These are phyloP conservation scores for Coemansia erecta DNA, from an alignment of 192 early-diverging fungal genomes.

Conservation along the genomic window DNA sequence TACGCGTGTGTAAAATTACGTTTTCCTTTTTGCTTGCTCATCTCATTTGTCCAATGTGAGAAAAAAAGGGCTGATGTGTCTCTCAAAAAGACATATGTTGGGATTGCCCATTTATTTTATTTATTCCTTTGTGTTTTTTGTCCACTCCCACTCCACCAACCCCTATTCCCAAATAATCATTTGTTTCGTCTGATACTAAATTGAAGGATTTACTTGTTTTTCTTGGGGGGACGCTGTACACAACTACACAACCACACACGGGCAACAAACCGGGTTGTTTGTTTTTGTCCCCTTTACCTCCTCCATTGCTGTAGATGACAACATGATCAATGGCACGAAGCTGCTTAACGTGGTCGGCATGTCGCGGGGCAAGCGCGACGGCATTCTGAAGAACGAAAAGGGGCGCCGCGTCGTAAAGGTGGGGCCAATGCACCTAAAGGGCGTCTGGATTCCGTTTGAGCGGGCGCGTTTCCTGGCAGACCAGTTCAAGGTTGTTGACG, in stretches of 20 bases:
- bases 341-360: constrained; percentile 83
- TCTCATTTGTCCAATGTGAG: constrained; percentile 1
- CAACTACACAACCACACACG: background rate
- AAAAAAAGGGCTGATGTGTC: too few relatives aligned
- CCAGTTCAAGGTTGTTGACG: constrained; percentile 72
- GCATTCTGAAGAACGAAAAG: constrained; percentile 85
- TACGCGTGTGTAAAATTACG: too few relatives aligned
- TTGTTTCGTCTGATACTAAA: background rate
- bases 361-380: constrained; percentile 83
- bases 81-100: background rate
- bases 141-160: background rate
- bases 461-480: constrained; percentile 64
- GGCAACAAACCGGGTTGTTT: constrained; percentile 6
- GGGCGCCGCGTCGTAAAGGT: constrained; percentile 82
- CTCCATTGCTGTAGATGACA: constrained; percentile 60
- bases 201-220: constrained; percentile 4
- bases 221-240: background rate
- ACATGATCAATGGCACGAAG: constrained; percentile 87
- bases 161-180: background rate
- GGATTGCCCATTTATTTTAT: constrained; percentile 2
- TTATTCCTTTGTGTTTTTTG: background rate
- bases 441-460: constrained; percentile 78
- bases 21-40: background rate
- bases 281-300: background rate
- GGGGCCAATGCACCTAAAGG: constrained; percentile 84